These are phyloP conservation scores for Phytophthora pinifolia DNA, from an alignment of 352 stramenopile genomes.

Conservation along the genomic window DNA sequence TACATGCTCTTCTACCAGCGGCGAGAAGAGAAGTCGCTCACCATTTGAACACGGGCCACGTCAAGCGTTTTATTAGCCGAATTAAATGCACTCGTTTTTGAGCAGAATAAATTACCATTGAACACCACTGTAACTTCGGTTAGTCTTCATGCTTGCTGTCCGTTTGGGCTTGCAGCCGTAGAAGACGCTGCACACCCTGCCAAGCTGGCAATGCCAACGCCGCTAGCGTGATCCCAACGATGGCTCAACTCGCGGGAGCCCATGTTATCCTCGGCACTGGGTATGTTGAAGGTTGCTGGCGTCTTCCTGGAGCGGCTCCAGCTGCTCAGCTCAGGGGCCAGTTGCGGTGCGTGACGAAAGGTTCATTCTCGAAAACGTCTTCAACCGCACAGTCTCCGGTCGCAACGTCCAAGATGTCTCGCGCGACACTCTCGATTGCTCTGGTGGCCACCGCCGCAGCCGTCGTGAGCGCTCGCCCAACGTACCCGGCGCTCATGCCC, in stretches of 20 bases:
- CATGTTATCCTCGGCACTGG: too few species aligned
- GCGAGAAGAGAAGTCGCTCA: slow-evolving; percentile 57
- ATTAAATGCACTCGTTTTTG: slow-evolving; percentile 11
- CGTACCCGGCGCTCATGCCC: slow-evolving; percentile 29
- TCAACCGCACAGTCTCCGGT: background rate
- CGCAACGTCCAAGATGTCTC: slow-evolving; percentile 8
- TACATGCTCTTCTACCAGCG: slow-evolving; percentile 85
- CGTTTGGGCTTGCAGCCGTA: too few species aligned
- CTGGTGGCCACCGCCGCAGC: slow-evolving; percentile 15
- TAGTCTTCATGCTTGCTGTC: too few species aligned
- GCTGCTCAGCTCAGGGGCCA: too few species aligned
- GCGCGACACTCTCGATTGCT: slow-evolving; percentile 18
- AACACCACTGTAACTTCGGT: too few species aligned
- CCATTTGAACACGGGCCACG: slow-evolving; percentile 39
- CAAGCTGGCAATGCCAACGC: too few species aligned
- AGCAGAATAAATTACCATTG: too few species aligned
- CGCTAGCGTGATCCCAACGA: too few species aligned
- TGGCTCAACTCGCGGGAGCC: too few species aligned
- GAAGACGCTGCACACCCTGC: too few species aligned
- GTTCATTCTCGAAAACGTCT: slow-evolving; percentile 9
- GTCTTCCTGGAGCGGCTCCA: too few species aligned
- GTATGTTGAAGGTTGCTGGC: too few species aligned
- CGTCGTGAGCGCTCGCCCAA: slow-evolving; percentile 21
- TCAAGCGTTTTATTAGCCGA: slow-evolving; percentile 12
- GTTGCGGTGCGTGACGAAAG: background rate